phyloP scores from a whole-genome alignment of 176 grass and related monocot species.

The Paspalum notatum region DNA sequence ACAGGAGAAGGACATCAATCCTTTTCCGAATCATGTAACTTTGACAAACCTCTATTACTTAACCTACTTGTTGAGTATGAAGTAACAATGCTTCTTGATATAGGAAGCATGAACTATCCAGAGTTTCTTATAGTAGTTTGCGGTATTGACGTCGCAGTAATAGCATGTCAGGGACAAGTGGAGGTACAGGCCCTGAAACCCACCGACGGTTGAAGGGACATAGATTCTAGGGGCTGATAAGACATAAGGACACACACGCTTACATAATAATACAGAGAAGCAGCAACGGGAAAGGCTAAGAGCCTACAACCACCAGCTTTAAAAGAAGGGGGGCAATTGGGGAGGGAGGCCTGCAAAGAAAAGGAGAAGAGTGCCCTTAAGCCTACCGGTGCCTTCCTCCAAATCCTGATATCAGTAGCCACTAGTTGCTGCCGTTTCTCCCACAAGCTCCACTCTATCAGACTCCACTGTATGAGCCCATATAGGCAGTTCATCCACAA shows the following conservation, averaged over 20 bases:
- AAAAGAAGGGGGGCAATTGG: constrained; percentile 51
- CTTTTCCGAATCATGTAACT: constrained; percentile 36
- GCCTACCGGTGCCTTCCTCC: constrained; percentile 34
- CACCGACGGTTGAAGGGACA: constrained; percentile 56
- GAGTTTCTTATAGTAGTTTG: constrained; percentile 36
- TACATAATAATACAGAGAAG: constrained; percentile 22
- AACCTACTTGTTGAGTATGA: constrained; percentile 41
- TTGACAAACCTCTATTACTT: constrained; percentile 29
- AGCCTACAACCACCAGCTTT: constrained; percentile 47
- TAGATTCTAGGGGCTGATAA: constrained; percentile 48
- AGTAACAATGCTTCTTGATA: constrained; percentile 28
- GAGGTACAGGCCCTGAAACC: constrained; percentile 27
- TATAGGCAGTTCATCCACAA: neutral
- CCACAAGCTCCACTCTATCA: constrained; percentile 41
- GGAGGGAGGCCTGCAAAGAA: constrained; percentile 43
- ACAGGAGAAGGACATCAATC: constrained; percentile 36
- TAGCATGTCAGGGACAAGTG: constrained; percentile 31
- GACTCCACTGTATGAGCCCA: constrained; percentile 8
- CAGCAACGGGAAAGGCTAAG: constrained; percentile 41
- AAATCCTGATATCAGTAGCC: constrained; percentile 42
- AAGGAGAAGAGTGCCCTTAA: constrained; percentile 38
- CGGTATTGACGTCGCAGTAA: constrained; percentile 4
- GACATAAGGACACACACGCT: constrained; percentile 35
- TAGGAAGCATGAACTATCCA: constrained; percentile 27
- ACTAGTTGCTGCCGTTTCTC: constrained; percentile 25